phyloP scores from a whole-genome alignment of 306 rosid genomes.

The Cicer bijugum region DNA sequence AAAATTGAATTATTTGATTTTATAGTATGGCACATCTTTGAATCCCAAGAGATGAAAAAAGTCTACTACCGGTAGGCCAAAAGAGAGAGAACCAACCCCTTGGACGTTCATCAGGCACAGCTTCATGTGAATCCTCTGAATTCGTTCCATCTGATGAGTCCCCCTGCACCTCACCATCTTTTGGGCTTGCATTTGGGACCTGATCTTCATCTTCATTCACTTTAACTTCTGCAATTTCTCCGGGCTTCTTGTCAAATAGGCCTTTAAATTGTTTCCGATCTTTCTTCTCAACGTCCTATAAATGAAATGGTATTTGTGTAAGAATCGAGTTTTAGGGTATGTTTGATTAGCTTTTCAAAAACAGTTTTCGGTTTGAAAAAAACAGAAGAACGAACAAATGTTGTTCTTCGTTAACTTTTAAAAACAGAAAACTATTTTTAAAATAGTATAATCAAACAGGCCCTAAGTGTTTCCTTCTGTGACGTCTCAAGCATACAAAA shows the following conservation, averaged over 20 bases:
- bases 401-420: too few relatives aligned
- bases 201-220: slow-evolving; percentile 51
- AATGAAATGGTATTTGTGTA: slow-evolving; percentile 32
- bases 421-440: too few relatives aligned
- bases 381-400: too few relatives aligned
- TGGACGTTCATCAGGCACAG: slow-evolving; percentile 43
- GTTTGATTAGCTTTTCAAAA: too few relatives aligned
- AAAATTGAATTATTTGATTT: slow-evolving; percentile 24
- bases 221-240: slow-evolving; percentile 75
- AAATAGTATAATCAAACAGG: too few relatives aligned
- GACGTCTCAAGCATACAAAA: neutral
- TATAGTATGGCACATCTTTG: slow-evolving; percentile 74
- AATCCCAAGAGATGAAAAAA: slow-evolving; percentile 63
- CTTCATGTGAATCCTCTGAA: slow-evolving; percentile 62
- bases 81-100: slow-evolving; percentile 66
- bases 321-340: neutral
- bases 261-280: slow-evolving; percentile 88
- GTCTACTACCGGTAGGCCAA: slow-evolving; percentile 63
- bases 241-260: slow-evolving; percentile 92
- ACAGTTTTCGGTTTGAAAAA: too few relatives aligned
- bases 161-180: slow-evolving; percentile 45
- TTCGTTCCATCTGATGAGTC: slow-evolving; percentile 52
- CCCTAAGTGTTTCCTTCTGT: neutral
- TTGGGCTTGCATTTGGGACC: slow-evolving; percentile 50
- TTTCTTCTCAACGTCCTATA: slow-evolving; percentile 77